Evolutionary conservation across 2,329 filamentous ascomycete genomes (phyloP).

Genomic region (Boeremia exigua): DNA sequence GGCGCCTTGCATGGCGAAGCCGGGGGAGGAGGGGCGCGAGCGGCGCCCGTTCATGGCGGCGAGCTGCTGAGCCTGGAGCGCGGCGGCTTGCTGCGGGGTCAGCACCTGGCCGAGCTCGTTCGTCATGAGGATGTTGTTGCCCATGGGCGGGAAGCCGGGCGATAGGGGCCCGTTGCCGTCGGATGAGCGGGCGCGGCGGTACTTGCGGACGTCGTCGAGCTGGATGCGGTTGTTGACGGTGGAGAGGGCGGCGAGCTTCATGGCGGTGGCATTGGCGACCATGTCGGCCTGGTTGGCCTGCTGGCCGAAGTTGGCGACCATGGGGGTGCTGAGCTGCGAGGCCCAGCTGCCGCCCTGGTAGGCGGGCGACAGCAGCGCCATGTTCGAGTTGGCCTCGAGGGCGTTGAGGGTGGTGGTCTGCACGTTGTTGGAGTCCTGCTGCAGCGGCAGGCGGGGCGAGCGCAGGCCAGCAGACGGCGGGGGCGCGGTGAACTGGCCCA

Average conservation of each 20-base stretch:
- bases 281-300: conserved; percentile 83
- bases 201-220: conserved; percentile 95
- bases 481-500: conserved; percentile 91
- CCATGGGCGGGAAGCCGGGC: conserved; percentile 66
- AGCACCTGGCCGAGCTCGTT: conserved; percentile 91
- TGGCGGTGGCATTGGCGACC: conserved; percentile 97
- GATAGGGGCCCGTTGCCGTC: conserved; percentile 76
- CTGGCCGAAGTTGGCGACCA: conserved; percentile 81
- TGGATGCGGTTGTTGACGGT: conserved; percentile 99
- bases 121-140: conserved; percentile 87
- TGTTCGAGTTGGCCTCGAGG: conserved; percentile 71
- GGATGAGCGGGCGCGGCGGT: conserved; percentile 87
- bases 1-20: conserved; percentile 74
- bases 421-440: conserved; percentile 70
- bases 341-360: conserved; percentile 94
- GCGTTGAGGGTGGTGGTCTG: conserved; percentile 84
- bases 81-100: conserved; percentile 62
- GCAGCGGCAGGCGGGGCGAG: conserved; percentile 75
- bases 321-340: conserved; percentile 96
- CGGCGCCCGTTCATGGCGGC: conserved; percentile 79
- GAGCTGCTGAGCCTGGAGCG: conserved; percentile 75
- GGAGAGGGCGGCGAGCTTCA: conserved; percentile 96
- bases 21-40: conserved; percentile 88
- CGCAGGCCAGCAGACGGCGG: conserved; percentile 77
- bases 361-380: conserved; percentile 81